Evolutionary conservation across 257 asterid genomes (phyloP).

Genomic region (Nemophila menziesii): DNA sequence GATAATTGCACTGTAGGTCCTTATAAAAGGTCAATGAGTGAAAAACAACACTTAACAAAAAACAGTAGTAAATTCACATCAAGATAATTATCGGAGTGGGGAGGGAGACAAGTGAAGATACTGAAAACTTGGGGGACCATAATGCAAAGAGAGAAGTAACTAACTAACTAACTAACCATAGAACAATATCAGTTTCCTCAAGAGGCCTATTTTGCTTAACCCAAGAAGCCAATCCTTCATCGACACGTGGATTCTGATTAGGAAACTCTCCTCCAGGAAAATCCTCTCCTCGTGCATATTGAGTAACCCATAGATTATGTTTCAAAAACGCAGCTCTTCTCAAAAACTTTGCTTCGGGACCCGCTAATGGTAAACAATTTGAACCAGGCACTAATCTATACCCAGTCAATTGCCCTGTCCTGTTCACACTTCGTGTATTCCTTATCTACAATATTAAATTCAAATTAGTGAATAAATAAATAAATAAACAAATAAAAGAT

Average conservation of each 20-base stretch:
- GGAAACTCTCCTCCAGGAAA: conserved; percentile 39
- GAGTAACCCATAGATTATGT: conserved; percentile 59
- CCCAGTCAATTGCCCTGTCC: conserved; percentile 79
- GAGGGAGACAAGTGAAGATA: too few species aligned
- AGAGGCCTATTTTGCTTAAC: conserved; percentile 25
- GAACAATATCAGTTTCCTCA: conserved; percentile 33
- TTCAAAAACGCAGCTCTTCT: conserved; percentile 84
- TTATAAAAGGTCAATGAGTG: too few species aligned
- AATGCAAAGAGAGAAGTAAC: too few species aligned
- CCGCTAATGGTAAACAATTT: conserved; percentile 78
- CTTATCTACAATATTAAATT: conserved; percentile 34
- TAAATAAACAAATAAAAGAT: neutral
- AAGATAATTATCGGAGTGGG: too few species aligned
- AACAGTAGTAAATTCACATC: too few species aligned
- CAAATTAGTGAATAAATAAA: neutral
- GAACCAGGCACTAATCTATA: conserved; percentile 87
- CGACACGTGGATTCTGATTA: conserved; percentile 32
- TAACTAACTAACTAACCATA: conserved; percentile 36
- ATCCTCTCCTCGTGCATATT: conserved; percentile 23
- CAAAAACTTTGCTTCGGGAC: conserved; percentile 72
- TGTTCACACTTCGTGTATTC: conserved; percentile 73
- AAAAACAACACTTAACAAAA: too few species aligned
- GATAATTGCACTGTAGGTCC: too few species aligned
- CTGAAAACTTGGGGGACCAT: too few species aligned
- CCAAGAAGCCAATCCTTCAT: conserved; percentile 36